phyloP scores from a whole-genome alignment of 192 early-diverging fungal species.

The Mortierella alpina region DNA sequence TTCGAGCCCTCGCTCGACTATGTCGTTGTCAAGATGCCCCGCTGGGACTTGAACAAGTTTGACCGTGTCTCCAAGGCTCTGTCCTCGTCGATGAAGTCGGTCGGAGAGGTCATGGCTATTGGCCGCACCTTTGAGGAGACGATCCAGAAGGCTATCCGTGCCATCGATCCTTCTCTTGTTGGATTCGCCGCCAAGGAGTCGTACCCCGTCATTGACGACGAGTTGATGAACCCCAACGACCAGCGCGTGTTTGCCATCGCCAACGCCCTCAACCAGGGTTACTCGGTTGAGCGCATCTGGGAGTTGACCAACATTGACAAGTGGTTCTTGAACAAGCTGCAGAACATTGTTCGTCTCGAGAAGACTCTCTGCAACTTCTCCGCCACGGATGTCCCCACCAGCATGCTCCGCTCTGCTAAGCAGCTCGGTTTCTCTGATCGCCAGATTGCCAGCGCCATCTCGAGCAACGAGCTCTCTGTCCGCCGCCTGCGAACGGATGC shows the following conservation, averaged over 20 bases:
- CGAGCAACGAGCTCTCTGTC: constrained; percentile 88
- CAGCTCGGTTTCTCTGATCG: constrained; percentile 97
- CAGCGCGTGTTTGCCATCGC: constrained; percentile 95
- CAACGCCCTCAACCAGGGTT: constrained; percentile 90
- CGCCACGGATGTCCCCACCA: constrained; percentile 67
- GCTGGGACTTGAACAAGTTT: constrained; percentile 98
- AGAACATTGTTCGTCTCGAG: constrained; percentile 86
- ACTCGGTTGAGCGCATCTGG: constrained; percentile 91
- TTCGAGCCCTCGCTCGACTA: constrained; percentile 99
- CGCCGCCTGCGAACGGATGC: constrained; percentile 83
- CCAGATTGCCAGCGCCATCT: constrained; percentile 78
- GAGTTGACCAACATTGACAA: constrained; percentile 92
- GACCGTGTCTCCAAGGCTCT: constrained; percentile 90
- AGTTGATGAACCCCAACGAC: constrained; percentile 89
- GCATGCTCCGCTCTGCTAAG: constrained; percentile 80
- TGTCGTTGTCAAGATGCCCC: constrained; percentile 84
- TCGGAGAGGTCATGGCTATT: constrained; percentile 98
- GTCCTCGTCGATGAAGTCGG: constrained; percentile 94
- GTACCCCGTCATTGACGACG: constrained; percentile 79
- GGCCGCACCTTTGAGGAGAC: constrained; percentile 98
- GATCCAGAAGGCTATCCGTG: constrained; percentile 95
- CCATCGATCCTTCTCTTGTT: constrained; percentile 87
- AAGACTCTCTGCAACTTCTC: constrained; percentile 71
- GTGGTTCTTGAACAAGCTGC: constrained; percentile 97
- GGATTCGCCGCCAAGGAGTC: constrained; percentile 74